Evolutionary conservation across 257 asterid species (phyloP).

Genomic region (Eucommia ulmoides): DNA sequence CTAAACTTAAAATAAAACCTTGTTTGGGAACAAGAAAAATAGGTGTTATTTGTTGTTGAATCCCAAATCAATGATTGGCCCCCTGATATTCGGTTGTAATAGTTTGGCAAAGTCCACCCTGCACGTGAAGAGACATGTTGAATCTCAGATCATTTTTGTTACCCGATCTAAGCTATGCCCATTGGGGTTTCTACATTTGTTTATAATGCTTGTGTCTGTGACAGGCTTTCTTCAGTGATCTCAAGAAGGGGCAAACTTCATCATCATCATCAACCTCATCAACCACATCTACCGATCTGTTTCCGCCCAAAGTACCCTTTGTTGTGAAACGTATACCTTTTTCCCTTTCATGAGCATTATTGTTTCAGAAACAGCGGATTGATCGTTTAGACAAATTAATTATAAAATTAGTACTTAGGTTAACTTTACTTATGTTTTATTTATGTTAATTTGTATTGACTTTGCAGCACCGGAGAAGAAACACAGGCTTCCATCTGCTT

Average conservation of each 20-base stretch:
- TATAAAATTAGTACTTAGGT: too few species aligned
- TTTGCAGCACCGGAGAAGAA: constrained; percentile 91
- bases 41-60: neutral
- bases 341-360: neutral
- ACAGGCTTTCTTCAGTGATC: constrained; percentile 44
- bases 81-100: too few species aligned
- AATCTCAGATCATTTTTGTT: too few species aligned
- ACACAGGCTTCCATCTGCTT: constrained; percentile 97
- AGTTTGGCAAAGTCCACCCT: too few species aligned
- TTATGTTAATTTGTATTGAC: neutral
- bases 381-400: too few species aligned
- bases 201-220: too few species aligned
- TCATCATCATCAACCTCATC: constrained; percentile 64
- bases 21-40: neutral
- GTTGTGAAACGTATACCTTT: constrained; percentile 73
- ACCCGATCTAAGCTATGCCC: neutral
- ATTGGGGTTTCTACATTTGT: neutral
- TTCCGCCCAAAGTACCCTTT: constrained; percentile 69
- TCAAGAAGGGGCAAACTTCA: constrained; percentile 52
- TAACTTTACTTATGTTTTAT: too few species aligned
- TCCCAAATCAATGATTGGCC: too few species aligned
- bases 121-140: too few species aligned
- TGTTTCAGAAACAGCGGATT: neutral
- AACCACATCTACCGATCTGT: constrained; percentile 44
- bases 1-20: too few species aligned